Percentiles rank a stretch among this genome's conserved stretches.
Evolutionary conservation across 1,284 basidiomycete species (phyloP).

Genomic region (Microbotryum intermedium): DNA sequence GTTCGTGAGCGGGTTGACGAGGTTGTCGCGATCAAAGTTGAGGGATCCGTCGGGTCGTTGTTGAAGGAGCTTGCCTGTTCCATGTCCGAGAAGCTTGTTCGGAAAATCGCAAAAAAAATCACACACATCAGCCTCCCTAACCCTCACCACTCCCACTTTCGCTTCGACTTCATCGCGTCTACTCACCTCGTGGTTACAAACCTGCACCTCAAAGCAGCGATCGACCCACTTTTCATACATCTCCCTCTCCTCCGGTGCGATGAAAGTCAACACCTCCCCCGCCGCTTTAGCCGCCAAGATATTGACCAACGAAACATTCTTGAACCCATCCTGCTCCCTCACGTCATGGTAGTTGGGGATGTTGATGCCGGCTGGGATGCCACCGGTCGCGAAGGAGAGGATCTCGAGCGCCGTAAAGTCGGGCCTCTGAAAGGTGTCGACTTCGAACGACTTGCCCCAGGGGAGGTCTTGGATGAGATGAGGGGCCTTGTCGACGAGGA

Average conservation of each 20-base stretch:
- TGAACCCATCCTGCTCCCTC: slow-evolving; percentile 68
- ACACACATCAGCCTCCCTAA: no score
- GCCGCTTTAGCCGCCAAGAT: slow-evolving; percentile 75
- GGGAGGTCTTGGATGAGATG: slow-evolving; percentile 68
- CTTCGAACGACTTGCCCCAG: slow-evolving; percentile 70
- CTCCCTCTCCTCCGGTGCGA: slow-evolving; percentile 59
- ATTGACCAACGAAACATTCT: slow-evolving; percentile 49
- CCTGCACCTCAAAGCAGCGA: slow-evolving; percentile 69
- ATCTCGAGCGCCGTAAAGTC: slow-evolving; percentile 59
- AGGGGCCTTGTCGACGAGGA: slow-evolving; percentile 61
- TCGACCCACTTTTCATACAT: slow-evolving; percentile 67
- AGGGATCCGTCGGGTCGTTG: slow-evolving; percentile 62
- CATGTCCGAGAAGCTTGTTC: slow-evolving; percentile 24
- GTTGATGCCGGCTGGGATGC: slow-evolving; percentile 71
- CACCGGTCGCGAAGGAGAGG: slow-evolving; percentile 57
- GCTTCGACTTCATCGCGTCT: slow-evolving; percentile 42
- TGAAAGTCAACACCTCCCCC: slow-evolving; percentile 66
- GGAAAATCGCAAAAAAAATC: background rate
- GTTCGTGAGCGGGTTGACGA: slow-evolving; percentile 76
- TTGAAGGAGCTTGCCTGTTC: slow-evolving; percentile 65
- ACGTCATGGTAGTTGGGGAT: slow-evolving; percentile 48
- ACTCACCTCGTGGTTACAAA: slow-evolving; percentile 69
- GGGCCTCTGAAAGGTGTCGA: slow-evolving; percentile 57
- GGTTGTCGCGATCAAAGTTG: slow-evolving; percentile 65
- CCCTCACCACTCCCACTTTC: no score